Conservation (phyloP, 352 stramenopile species). For the Globisporangium uncinulatum region DNA sequence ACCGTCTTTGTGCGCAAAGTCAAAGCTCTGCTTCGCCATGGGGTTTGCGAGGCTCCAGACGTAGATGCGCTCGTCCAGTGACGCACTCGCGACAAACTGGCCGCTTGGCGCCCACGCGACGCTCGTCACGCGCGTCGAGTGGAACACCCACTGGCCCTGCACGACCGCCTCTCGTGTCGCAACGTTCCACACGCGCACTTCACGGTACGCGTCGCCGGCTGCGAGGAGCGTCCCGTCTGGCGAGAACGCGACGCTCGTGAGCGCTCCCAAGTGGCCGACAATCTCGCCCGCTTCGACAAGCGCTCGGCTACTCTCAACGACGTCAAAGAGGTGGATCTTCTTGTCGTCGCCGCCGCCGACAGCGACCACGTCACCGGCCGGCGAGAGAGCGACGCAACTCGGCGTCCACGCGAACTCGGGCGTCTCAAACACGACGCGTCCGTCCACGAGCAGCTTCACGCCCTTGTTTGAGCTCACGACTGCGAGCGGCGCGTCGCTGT, state of each 20-base stretch:
- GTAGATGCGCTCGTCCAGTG: slow-evolving; percentile 95
- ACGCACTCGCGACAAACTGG: slow-evolving; percentile 88
- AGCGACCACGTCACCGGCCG: slow-evolving; percentile 61
- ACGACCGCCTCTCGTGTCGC: slow-evolving; percentile 77
- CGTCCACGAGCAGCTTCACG: slow-evolving; percentile 71
- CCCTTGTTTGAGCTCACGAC: slow-evolving; percentile 80
- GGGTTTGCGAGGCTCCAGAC: slow-evolving; percentile 91
- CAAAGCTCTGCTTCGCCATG: slow-evolving; percentile 57
- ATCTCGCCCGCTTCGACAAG: slow-evolving; percentile 65
- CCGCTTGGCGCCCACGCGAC: slow-evolving; percentile 92
- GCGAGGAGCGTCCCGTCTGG: slow-evolving; percentile 80
- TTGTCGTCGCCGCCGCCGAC: slow-evolving; percentile 81
- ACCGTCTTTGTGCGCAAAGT: slow-evolving; percentile 81
- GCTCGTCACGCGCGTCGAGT: slow-evolving; percentile 92
- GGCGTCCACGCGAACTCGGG: slow-evolving; percentile 74
- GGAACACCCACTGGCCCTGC: slow-evolving; percentile 94
- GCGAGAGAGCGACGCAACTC: slow-evolving; percentile 69
- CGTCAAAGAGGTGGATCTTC: slow-evolving; percentile 84
- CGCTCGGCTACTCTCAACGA: slow-evolving; percentile 40
- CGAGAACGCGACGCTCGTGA: slow-evolving; percentile 82
- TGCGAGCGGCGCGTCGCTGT: slow-evolving; percentile 37
- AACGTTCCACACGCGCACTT: slow-evolving; percentile 89
- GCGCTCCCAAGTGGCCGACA: slow-evolving; percentile 59
- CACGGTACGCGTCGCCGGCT: slow-evolving; percentile 82
- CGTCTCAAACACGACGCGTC: slow-evolving; percentile 69